Base-by-base conservation (phyloP, 2,329 filamentous ascomycete species). In the Neocucurbitaria cava region DNA sequence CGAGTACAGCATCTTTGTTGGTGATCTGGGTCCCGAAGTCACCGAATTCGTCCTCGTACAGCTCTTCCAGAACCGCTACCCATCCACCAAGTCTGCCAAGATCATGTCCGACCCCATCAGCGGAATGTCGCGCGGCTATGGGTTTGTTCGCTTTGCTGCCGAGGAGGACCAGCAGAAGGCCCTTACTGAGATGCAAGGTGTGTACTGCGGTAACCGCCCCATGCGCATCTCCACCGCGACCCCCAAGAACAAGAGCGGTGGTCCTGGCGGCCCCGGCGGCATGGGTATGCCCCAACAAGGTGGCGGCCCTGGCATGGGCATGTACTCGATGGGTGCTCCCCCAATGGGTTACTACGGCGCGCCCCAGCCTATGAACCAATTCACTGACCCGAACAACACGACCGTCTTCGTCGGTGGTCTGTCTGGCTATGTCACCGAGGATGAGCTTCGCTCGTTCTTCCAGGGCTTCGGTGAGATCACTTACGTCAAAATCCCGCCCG, bases 41-140 rank as follows among this genome's bases (percentile, higher is more conserved):
- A 99, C 97, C 78, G 95, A 99, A 81, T 98, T 96, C 72, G 94
- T 98, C 53, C 84, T 99, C 56, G 94, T 98, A 49, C 96, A 93
- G 23, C 88, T 99, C 46, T 99, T 99, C 86, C 94, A 98, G 81
- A 89, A 88, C 73, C 92, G 94, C 58, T 99, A 96, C 83, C 90
- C 90, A 0, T 96, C 92, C 8, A 98, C 94, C 90, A 98, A 98
- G 83, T 96, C 92, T 33, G 95, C 95, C 72, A 99, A 99, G 85
- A 99, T 99, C 79, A 99, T 99, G 95, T 96, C 94, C 57, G 95
- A 99, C 73, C 94, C 95, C 58, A 95, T 98, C 79, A 96, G 90
- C 61, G 95, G 95, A 68, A 94, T 98, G 86, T 97, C 93, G 61
- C 92, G 95, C 61, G 95, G 95, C 52, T 99, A 99, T 72, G 95